Evolutionary conservation across 352 stramenopile species (phyloP).

Genomic region (Phytophthora multivora): DNA sequence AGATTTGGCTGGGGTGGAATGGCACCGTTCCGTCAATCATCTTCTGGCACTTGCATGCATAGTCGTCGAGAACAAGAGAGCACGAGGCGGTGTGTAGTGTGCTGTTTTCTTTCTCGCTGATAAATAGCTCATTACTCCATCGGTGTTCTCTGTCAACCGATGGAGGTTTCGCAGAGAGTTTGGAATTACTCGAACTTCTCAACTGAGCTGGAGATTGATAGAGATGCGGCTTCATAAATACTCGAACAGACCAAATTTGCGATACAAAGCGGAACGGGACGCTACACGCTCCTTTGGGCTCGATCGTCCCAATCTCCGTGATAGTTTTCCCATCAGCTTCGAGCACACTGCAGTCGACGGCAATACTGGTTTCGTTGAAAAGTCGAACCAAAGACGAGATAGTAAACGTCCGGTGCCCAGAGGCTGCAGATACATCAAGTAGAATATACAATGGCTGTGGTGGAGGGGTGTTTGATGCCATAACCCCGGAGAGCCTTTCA

Average conservation of each 20-base stretch:
- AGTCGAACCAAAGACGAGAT: slow-evolving; percentile 80
- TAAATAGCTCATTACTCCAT: slow-evolving; percentile 85
- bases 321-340: slow-evolving; percentile 62
- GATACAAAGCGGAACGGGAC: slow-evolving; percentile 71
- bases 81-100: slow-evolving; percentile 65
- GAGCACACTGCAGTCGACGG: slow-evolving; percentile 65
- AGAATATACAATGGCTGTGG: slow-evolving; percentile 57
- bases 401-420: slow-evolving; percentile 76
- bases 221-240: slow-evolving; percentile 67
- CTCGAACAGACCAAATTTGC: slow-evolving; percentile 55
- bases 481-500: background rate
- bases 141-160: slow-evolving; percentile 51
- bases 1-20: slow-evolving; percentile 74
- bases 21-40: slow-evolving; percentile 81
- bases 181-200: background rate
- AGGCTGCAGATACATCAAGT: slow-evolving; percentile 74
- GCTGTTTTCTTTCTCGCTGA: slow-evolving; percentile 70
- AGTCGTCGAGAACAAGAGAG: slow-evolving; percentile 72
- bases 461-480: slow-evolving; percentile 2
- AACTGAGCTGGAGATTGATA: slow-evolving; percentile 5
- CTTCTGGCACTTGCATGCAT: slow-evolving; percentile 75
- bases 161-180: slow-evolving; percentile 19
- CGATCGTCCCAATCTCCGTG: slow-evolving; percentile 62
- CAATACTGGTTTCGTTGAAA: slow-evolving; percentile 73
- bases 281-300: slow-evolving; percentile 63